Base-by-base conservation (phyloP, 2,329 filamentous ascomycete species). In the Tolypocladium cylindrosporum region DNA sequence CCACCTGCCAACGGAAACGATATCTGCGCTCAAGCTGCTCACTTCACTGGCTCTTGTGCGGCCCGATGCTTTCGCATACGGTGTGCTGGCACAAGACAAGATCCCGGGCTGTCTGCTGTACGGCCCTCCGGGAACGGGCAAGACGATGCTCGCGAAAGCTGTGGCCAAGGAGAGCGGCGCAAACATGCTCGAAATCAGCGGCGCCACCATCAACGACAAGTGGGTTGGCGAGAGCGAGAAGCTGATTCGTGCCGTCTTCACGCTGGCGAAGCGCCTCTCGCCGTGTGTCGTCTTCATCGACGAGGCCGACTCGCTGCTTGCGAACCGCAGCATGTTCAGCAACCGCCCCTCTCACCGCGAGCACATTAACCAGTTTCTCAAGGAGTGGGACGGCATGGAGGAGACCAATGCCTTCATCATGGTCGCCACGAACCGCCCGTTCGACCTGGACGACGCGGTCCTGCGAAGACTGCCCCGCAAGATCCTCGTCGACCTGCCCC, bases 241-340 rank as follows among this genome's bases (percentile, higher is more conserved):
- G 79, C 96, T 96, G 68, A 89, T 97, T 57, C 87, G 88, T 56
- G 93, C 93, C 0, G 86, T 97, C 45, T 99, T 99, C 74, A 88
- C 85, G 0, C 79, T 97, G 0, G 94, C 94, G 4, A 91, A 91
- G 74, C 96, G 96, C 72, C 82, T 97, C 9, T 88, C 89, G 1
- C 94, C 94, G 0, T 92, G 92, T 67, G 87, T 99, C 19, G 90
- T 99, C 55, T 97, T 99, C 75, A 91, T 99, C 61, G 94, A 99
- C 68, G 94, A 99, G 74, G 94, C 92, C 27, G 94, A 99, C 70
- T 89, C 93, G 9, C 86, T 99, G 54, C 88, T 99, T 58, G 90
- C 90, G 34, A 87, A 89, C 19, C 85, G 94, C 57, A 81, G 85
- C 62, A 82, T 83, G 43, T 79, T 81, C 31, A 80, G 81, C 59